phyloP scores from a whole-genome alignment of 2,329 filamentous ascomycete species.

The Fusarium oxysporum region DNA sequence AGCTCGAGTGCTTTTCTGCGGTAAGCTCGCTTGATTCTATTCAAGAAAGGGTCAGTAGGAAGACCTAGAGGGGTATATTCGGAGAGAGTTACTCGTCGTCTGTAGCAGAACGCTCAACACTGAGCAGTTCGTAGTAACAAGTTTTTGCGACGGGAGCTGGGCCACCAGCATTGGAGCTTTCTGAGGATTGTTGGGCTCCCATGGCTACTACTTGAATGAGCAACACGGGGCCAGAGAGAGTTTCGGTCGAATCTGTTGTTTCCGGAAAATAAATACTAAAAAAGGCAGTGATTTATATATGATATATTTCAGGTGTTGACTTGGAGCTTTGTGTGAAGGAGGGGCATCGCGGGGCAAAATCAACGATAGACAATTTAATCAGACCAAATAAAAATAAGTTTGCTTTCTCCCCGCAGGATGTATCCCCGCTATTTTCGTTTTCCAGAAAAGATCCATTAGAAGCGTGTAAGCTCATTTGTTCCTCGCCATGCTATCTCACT shows the following conservation, averaged over 20 bases:
- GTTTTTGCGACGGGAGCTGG: constrained; percentile 66
- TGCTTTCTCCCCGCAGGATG: constrained; percentile 14
- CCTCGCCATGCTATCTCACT: neutral
- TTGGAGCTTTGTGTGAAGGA: constrained; percentile 19
- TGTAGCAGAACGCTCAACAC: constrained; percentile 76
- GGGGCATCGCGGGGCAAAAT: constrained; percentile 38
- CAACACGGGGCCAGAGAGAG: neutral
- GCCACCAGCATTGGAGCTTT: constrained; percentile 51
- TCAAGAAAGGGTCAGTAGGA: neutral
- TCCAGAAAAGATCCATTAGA: constrained; percentile 14
- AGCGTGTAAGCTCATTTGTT: constrained; percentile 29
- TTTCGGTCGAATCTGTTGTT: neutral
- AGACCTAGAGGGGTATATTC: neutral
- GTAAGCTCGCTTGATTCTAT: constrained; percentile 92
- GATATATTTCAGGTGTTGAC: neutral
- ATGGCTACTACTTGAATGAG: constrained; percentile 48
- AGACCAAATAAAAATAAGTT: neutral
- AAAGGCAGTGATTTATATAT: constrained; percentile 6
- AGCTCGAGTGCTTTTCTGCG: constrained; percentile 89
- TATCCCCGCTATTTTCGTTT: neutral
- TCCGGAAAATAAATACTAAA: neutral
- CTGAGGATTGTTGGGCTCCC: constrained; percentile 68
- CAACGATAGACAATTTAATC: constrained; percentile 1
- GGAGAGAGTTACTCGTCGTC: constrained; percentile 77
- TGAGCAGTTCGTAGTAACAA: constrained; percentile 88